Evolutionary conservation across 768 basidiomycete genomes (phyloP).

Genomic region (Brasilioporus rufonigricans): DNA sequence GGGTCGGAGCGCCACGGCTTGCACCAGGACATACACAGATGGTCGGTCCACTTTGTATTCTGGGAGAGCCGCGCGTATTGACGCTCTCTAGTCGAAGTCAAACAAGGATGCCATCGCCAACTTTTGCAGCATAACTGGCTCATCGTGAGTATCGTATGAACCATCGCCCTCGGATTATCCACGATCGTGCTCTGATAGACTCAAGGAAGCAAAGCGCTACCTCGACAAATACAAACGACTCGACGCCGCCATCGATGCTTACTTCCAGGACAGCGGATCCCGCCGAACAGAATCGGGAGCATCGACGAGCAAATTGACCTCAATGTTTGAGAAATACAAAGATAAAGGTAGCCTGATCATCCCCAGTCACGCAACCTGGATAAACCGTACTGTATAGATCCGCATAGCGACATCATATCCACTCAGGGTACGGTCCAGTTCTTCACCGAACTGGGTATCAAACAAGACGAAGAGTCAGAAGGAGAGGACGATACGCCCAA

Average conservation of each 20-base stretch:
- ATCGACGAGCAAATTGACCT: constrained; percentile 52
- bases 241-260: constrained; percentile 74
- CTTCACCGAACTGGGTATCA: constrained; percentile 40
- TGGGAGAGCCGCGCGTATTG: no score
- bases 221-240: constrained; percentile 67
- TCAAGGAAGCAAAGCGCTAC: constrained; percentile 62
- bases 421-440: constrained; percentile 80
- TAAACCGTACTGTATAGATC: constrained; percentile 40
- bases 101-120: constrained; percentile 49
- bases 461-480: constrained; percentile 47
- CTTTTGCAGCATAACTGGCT: constrained; percentile 66
- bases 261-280: constrained; percentile 47
- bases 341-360: constrained; percentile 51
- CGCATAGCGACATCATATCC: constrained; percentile 59
- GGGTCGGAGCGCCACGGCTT: no score
- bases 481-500: constrained; percentile 76
- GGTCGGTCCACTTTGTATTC: no score
- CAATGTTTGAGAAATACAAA: constrained; percentile 65
- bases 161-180: neutral
- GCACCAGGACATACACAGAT: constrained; percentile 16
- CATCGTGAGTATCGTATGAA: constrained; percentile 50
- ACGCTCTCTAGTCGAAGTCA: constrained; percentile 24
- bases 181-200: constrained; percentile 23
- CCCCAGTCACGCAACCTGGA: neutral
- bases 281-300: constrained; percentile 25